These are phyloP conservation scores for Cystobasidium pallidum DNA, from an alignment of 1,284 basidiomycete genomes.

Conservation along the genomic window DNA sequence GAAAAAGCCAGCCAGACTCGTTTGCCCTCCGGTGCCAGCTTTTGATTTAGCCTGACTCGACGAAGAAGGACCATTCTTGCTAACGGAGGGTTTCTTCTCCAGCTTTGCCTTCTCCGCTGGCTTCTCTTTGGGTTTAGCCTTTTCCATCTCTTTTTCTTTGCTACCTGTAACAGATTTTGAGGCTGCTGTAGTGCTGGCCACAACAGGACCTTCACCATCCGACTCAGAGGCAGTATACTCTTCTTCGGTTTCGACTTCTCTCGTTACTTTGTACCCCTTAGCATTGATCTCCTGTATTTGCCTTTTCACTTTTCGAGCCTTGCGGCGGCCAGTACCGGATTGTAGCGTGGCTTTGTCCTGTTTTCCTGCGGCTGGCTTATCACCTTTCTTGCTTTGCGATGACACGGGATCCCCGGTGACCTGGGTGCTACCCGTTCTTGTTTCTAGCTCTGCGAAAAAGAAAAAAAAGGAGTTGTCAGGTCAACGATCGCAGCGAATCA, in stretches of 20 bases:
- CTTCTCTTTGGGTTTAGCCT: slow-evolving; percentile 16
- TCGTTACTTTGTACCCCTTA: slow-evolving; percentile 37
- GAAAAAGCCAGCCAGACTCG: slow-evolving; percentile 40
- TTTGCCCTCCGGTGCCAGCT: slow-evolving; percentile 24
- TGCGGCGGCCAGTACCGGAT: slow-evolving; percentile 12
- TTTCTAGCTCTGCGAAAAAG: slow-evolving; percentile 5
- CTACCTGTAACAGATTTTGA: neutral
- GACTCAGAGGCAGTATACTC: slow-evolving; percentile 32
- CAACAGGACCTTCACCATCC: slow-evolving; percentile 29
- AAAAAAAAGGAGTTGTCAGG: neutral
- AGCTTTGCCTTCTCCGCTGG: slow-evolving; percentile 22
- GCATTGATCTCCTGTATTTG: slow-evolving; percentile 25
- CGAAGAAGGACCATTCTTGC: neutral
- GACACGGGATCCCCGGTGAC: neutral
- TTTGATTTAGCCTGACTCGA: slow-evolving; percentile 14
- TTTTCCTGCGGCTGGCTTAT: slow-evolving; percentile 10
- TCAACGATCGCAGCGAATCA: neutral
- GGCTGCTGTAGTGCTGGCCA: slow-evolving; percentile 18
- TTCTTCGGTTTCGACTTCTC: slow-evolving; percentile 40
- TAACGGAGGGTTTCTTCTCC: slow-evolving; percentile 9
- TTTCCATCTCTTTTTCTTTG: slow-evolving; percentile 18
- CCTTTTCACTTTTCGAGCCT: slow-evolving; percentile 31
- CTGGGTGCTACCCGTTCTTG: neutral
- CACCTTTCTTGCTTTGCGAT: slow-evolving; percentile 11
- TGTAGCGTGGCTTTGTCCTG: slow-evolving; percentile 19